Percentiles rank a stretch among this genome's conserved stretches.
phyloP scores from a whole-genome alignment of 768 basidiomycete genomes.

The Russula abietina region DNA sequence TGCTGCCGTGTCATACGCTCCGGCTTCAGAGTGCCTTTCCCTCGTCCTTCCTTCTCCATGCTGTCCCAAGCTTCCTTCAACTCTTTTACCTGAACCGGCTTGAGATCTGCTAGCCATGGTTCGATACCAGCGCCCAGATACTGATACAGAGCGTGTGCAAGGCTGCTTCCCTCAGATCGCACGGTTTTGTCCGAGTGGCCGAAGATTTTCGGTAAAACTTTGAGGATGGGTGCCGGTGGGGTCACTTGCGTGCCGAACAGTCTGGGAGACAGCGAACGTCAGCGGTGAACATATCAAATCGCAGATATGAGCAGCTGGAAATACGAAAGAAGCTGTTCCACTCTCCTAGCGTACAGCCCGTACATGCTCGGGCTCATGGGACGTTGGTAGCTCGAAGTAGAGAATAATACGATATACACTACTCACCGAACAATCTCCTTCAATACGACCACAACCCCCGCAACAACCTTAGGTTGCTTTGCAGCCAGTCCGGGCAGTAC shows the following conservation, averaged over 20 bases:
- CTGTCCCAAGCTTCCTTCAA: constrained; percentile 83
- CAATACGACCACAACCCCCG: constrained; percentile 67
- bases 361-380: background rate
- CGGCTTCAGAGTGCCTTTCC: constrained; percentile 74
- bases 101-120: constrained; percentile 80
- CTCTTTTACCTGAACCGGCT: constrained; percentile 96
- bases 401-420: background rate
- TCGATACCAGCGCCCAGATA: constrained; percentile 78
- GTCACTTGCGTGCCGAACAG: constrained; percentile 72
- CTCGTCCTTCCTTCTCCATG: constrained; percentile 79
- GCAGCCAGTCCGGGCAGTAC: constrained; percentile 79
- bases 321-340: background rate
- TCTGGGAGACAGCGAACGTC: constrained; percentile 36
- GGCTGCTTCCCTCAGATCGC: constrained; percentile 79
- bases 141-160: constrained; percentile 74
- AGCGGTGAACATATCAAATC: background rate
- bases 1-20: constrained; percentile 72
- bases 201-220: constrained; percentile 87
- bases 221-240: constrained; percentile 75
- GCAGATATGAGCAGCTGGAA: background rate
- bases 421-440: constrained; percentile 82
- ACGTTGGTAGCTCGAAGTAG: background rate
- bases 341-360: background rate
- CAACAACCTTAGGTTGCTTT: constrained; percentile 92
- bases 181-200: constrained; percentile 93